Evolutionary conservation across 108 stramenopile genomes (phyloP), one percentile per base, ranked within the genome.

Genomic region (Cyclotella baltica): DNA sequence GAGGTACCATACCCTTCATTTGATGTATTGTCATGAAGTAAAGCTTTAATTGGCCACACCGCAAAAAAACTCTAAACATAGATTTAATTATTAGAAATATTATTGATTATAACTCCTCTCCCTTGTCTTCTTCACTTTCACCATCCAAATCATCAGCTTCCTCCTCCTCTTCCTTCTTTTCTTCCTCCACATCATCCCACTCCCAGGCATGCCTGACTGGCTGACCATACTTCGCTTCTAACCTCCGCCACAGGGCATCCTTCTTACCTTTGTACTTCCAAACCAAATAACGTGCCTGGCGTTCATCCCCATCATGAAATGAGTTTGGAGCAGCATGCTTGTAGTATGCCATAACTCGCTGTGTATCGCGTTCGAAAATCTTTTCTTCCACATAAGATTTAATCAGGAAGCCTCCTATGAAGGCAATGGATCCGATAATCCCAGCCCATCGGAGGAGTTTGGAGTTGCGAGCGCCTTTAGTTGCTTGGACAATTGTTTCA

Each of bases 191-290:
- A 23, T 89, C 89, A 28, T 83, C 72, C 92, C 92, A 95, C 70
- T 95, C 90, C 65, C 86, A 72, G 19, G 83, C 85, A 47, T 89
- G 70, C 37, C 77, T 67, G 28, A 92, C 89, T 0, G 88, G 87
- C n/a, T 72, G 73, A 11, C 83, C 89, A 58, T 95, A 95, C 84
- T 95, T 95, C 50, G 85, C 90, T 73, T 93, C 92, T 20, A 95
- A 83, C 56, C 83, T 74, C 28, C 83, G 88, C 92, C 92, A 95
- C 19, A 95, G 76, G 66, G 88, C 87, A 9, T 86, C 84, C 67
- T 90, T 92, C 83, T 91, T 92, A 58, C 83, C 83, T 46, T 87
- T 87, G 76, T 95, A 95, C 72, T 93, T 95, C 78, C 83, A 95
- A 0, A 88, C 91, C 33, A 92, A 66, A 36, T 89, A 95, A 4